These are phyloP conservation scores for Moringa oleifera DNA, from an alignment of 345 rosid species.

Conservation along the genomic window DNA sequence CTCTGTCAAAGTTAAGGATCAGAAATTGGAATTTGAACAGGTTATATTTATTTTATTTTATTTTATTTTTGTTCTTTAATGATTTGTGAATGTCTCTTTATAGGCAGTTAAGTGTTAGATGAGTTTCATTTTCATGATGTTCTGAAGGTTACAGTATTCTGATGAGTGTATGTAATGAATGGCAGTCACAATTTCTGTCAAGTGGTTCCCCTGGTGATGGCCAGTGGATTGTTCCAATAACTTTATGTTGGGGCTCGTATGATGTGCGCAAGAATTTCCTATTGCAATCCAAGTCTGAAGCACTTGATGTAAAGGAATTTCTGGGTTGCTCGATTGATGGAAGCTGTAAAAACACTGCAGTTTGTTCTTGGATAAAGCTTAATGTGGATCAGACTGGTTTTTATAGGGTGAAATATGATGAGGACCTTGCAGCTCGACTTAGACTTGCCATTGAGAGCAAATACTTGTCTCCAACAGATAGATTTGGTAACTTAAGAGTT, in stretches of 20 bases:
- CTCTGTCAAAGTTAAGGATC: slow-evolving; percentile 59
- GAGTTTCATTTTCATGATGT: slow-evolving; percentile 4
- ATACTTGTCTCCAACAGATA: slow-evolving; percentile 57
- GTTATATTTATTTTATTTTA: slow-evolving; percentile 20
- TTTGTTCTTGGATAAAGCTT: slow-evolving; percentile 66
- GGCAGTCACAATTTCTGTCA: slow-evolving; percentile 82
- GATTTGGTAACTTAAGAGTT: slow-evolving; percentile 53
- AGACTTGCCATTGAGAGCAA: slow-evolving; percentile 66
- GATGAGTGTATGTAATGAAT: slow-evolving; percentile 17
- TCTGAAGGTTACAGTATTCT: slow-evolving; percentile 15
- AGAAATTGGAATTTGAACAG: slow-evolving; percentile 88
- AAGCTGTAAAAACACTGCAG: slow-evolving; percentile 10
- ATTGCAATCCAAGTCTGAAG: slow-evolving; percentile 56
- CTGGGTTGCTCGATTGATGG: slow-evolving; percentile 27
- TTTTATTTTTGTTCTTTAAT: no score
- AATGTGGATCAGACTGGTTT: slow-evolving; percentile 88
- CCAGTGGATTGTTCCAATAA: slow-evolving; percentile 95
- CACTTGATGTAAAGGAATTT: slow-evolving; percentile 39
- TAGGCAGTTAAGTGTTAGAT: not conserved
- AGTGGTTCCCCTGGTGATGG: slow-evolving; percentile 82
- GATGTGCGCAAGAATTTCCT: slow-evolving; percentile 58
- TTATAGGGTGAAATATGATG: slow-evolving; percentile 88
- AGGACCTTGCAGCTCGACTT: slow-evolving; percentile 70
- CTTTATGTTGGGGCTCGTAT: slow-evolving; percentile 76
- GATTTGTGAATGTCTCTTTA: no score